Evolutionary conservation across 179 eudicot genomes (phyloP), one percentile per base, ranked within the genome.

Genomic region (Pouteria campechiana): DNA sequence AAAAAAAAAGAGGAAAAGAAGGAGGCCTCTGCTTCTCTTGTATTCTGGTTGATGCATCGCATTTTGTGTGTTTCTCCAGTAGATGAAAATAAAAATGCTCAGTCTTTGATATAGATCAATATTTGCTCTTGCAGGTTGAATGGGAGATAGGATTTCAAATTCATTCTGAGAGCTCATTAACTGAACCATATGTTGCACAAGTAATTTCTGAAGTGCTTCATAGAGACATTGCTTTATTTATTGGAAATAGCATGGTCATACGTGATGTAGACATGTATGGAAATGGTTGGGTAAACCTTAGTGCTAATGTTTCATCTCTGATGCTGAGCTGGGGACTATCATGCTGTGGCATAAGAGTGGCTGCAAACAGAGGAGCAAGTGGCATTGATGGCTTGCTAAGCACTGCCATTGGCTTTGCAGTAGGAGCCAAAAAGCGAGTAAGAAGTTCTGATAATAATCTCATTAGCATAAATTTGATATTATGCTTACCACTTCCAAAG

Each of bases 311-410:
- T 40, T 35, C 37, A 61, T 34, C 59, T 4, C 37, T 44, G 24
- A 35, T 50, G 51, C 58, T 52, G 5, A 63, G 55, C 48, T 46
- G 54, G 19, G 70, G 50, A 25, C 53, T 82, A 37, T 73, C 76
- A 24, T 82, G 74, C 57, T 71, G 64, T 9, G 44, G 71, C 60
- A 74, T 82, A 51, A 81, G 64, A 55, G 74, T 87, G 37, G 76
- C 72, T 28, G 88, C 79, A 56, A 90, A 90, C 47, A 67, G 98
- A 55, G 98, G 98, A 57, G 94, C 98, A 54, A 86, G 98, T 70
- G 98, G 98, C 23, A 90, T 90, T 56, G 98, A 90, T 69, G 98
- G 98, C 67, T 62, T 90, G 67, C 74, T 90, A 41, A 90, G 98
- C 63, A 79, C 94, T 17, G 94, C 96, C 35, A 32, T 68, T 60